These are phyloP conservation scores for Cylindrotheca fusiformis DNA, from an alignment of 108 stramenopile species.

Conservation along the genomic window DNA sequence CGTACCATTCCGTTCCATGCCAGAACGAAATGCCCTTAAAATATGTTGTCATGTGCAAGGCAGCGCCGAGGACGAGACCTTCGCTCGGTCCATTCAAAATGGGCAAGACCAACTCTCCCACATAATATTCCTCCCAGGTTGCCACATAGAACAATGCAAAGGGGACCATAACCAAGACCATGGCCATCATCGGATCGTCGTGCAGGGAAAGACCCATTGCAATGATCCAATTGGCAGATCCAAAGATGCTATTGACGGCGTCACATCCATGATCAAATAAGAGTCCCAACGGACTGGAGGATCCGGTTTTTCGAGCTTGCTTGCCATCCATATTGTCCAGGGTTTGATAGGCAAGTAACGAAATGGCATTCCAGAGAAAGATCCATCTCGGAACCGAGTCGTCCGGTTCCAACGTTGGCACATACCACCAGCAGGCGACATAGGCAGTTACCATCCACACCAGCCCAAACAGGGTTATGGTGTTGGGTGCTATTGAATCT, in stretches of 20 bases:
- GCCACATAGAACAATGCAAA: conserved; percentile 70
- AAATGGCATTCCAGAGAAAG: conserved; percentile 76
- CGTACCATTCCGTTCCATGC: conserved; percentile 50
- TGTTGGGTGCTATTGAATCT: conserved; percentile 84
- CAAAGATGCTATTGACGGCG: conserved; percentile 84
- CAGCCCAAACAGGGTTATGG: conserved; percentile 85
- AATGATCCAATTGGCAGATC: conserved; percentile 77
- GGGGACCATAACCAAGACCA: conserved; percentile 56
- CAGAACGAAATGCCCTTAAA: conserved; percentile 54
- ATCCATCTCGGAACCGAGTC: conserved; percentile 71
- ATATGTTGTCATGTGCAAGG: conserved; percentile 56
- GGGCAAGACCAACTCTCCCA: conserved; percentile 76
- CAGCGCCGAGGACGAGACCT: conserved; percentile 65
- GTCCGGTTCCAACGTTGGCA: conserved; percentile 34
- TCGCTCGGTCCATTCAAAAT: conserved; percentile 85
- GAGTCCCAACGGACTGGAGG: conserved; percentile 89
- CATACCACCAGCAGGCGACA: conserved; percentile 57
- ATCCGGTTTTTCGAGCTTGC: conserved; percentile 90
- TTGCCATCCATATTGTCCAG: conserved; percentile 99
- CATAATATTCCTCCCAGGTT: conserved; percentile 89
- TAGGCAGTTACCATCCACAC: conserved; percentile 76
- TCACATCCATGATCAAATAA: conserved; percentile 98
- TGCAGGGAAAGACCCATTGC: conserved; percentile 53
- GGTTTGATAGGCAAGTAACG: conserved; percentile 94
- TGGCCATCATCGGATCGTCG: conserved; percentile 33